Percentiles rank a stretch among this genome's conserved stretches.
phyloP scores from a whole-genome alignment of 352 stramenopile genomes.

The Pythium pyrilobum region DNA sequence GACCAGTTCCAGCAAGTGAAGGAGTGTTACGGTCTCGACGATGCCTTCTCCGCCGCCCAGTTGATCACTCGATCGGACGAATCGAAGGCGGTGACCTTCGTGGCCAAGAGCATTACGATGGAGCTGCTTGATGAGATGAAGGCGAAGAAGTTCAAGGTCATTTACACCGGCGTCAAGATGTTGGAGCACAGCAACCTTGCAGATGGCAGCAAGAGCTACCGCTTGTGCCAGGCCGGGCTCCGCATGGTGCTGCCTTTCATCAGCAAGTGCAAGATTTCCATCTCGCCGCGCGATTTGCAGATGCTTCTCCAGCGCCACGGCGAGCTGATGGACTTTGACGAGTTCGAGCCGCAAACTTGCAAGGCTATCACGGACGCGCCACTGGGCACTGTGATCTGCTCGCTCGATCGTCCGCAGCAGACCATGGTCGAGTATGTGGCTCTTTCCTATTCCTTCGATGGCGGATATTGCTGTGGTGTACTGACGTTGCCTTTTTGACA shows the following conservation, averaged over 20 bases:
- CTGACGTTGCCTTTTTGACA: slow-evolving; percentile 5
- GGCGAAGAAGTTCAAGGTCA: slow-evolving; percentile 81
- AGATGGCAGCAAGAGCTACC: slow-evolving; percentile 72
- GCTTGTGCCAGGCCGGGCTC: slow-evolving; percentile 86
- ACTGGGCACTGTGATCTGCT: slow-evolving; percentile 77
- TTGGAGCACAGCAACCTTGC: slow-evolving; percentile 87
- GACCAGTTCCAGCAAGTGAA: slow-evolving; percentile 61
- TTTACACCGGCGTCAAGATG: slow-evolving; percentile 91
- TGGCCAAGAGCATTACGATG: slow-evolving; percentile 81
- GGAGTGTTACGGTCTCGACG: slow-evolving; percentile 69
- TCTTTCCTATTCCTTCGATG: slow-evolving; percentile 1
- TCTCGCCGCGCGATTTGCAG: slow-evolving; percentile 73
- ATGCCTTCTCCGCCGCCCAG: slow-evolving; percentile 63
- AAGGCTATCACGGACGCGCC: slow-evolving; percentile 49
- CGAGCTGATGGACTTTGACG: slow-evolving; percentile 79
- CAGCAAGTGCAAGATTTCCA: slow-evolving; percentile 52
- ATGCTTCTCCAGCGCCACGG: slow-evolving; percentile 81
- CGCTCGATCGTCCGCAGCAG: slow-evolving; percentile 51
- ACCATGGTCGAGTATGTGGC: slow-evolving; percentile 63
- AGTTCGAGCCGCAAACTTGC: slow-evolving; percentile 53
- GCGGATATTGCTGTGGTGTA: slow-evolving; percentile 1
- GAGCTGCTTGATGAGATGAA: slow-evolving; percentile 81
- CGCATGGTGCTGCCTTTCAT: slow-evolving; percentile 82
- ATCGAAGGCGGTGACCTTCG: slow-evolving; percentile 80
- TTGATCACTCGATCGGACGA: slow-evolving; percentile 88